Evolutionary conservation across 2,329 filamentous ascomycete species (phyloP), one percentile per base, ranked within the genome.

Genomic region (Penicillium hesseltinei): DNA sequence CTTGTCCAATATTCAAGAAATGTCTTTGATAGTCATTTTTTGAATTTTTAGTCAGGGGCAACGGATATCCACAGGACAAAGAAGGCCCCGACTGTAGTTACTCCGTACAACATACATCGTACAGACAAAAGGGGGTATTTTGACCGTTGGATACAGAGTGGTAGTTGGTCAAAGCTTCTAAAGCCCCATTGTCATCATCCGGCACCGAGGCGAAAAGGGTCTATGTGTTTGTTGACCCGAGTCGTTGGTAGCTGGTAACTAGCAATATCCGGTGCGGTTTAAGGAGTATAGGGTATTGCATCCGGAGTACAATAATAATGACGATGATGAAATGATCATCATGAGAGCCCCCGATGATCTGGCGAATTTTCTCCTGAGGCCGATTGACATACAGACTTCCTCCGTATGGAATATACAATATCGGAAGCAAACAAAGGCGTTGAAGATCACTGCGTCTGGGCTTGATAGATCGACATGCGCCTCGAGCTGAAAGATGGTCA

Each of bases 371-470:
- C 46, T 31, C 40, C 35, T 27, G 42, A 27, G 27, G 49, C 19
- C n/a, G 8, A 25, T 52, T 42, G 29, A 27, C 40, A 42, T 25
- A 48, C 10, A 33, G 2, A 33, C 31, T 33, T 33, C 11, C 31
- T 33, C 31, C 4, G 11, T 25, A 43, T 15, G 19, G 19, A 27
- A 25, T 17, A 21, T 17, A 49, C 17, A 38, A 27, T 15, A 42
- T 27, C 8, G 5, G 17, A 46, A 42, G 13, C 35, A 52, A 52
- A 39, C 42, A 42, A 42, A 42, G 35, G 31, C 27, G 35, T 40
- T 38, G 48, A 29, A 36, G 54, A 56, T 56, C 54, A 46, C 27
- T 21, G 27, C 36, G n/a, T 43, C 54, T 56, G 27, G 54, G 35
- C 43, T 56, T 23, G 35, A 52, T 35, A 9, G 54, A 57, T 53